Percentiles rank a stretch among this genome's conserved stretches.
phyloP scores from a whole-genome alignment of 805 yeast species.

The Ogataea degrootiae region DNA sequence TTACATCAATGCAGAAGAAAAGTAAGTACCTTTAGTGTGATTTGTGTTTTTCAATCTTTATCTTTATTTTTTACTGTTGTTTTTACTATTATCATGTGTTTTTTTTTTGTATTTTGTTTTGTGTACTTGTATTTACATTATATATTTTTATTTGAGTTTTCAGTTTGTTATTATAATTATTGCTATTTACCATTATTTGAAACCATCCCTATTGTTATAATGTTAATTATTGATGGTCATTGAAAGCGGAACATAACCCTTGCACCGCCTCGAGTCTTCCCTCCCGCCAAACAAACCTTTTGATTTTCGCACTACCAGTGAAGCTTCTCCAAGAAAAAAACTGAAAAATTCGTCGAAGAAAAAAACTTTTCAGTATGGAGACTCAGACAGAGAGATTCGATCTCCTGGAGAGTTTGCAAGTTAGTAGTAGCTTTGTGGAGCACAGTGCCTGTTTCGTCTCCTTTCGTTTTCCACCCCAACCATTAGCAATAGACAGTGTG shows the following conservation, averaged over 20 bases:
- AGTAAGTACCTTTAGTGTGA: background rate
- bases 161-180: background rate
- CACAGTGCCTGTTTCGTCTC: no score
- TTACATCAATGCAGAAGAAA: slow-evolving; percentile 19
- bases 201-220: background rate
- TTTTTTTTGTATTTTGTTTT: background rate
- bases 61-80: background rate
- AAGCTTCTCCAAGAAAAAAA: no score
- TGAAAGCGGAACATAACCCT: background rate
- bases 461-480: no score
- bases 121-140: background rate
- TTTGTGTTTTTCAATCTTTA: background rate
- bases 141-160: background rate
- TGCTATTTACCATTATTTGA: background rate
- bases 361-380: background rate
- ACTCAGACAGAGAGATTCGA: background rate
- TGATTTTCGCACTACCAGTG: no score
- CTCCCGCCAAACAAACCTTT: no score
- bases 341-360: background rate
- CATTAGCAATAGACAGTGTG: no score
- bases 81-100: background rate
- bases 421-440: no score
- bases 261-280: background rate
- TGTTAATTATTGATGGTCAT: no score
- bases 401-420: no score